Base-by-base conservation (phyloP, 208 protist species). In the Balamuthia mandrillaris region DNA sequence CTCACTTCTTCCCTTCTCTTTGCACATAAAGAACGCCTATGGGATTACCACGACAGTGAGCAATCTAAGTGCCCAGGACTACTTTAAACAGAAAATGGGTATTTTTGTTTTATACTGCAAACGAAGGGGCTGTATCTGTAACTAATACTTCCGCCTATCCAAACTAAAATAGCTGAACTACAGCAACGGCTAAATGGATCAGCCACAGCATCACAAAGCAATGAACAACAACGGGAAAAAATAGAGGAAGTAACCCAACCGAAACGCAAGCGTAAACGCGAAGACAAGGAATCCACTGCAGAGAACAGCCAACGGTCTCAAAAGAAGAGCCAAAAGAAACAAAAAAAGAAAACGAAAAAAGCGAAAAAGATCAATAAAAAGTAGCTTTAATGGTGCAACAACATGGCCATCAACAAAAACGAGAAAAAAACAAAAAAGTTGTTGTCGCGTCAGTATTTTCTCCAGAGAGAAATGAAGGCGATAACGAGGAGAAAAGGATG, bases 51-150 rank as follows among this genome's bases (percentile, higher is more conserved):
- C 70, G 5, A 79, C 70, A 1, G 60, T 49, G 0, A 79, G 70
- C 31, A 49, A 42, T 37, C 18, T 79, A 3, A 79, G 70, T 27
- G 2, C 60, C 29, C 70, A 79, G 47, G 70, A 79, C 45, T 79
- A 79, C 29, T 79, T 79, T 33, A 79, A 79, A 37, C 2, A 47
- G 70, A 79, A 79, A 33, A 79, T 79, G 70, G 70, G 70, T 79
- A 79, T 37, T 12, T 14, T 1, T 5, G 18, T 44, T 0, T 0
- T 31, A 14, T 52, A 16, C 31, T 24, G 27, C 35, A 37, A 37
- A 72, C 47, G 60, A 49, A 42, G n/a, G 70, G 60, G 31, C 54
- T 79, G 70, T 42, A 42, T 21, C 54, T 16, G 70, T 61, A 60
- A 31, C 41, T 42, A 58, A 49, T 35, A 79, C 27, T 24, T 31